Percentiles rank a stretch among this genome's conserved stretches.
Evolutionary conservation across 257 asterid species (phyloP).

Genomic region (Parsonsia alboflavescens): DNA sequence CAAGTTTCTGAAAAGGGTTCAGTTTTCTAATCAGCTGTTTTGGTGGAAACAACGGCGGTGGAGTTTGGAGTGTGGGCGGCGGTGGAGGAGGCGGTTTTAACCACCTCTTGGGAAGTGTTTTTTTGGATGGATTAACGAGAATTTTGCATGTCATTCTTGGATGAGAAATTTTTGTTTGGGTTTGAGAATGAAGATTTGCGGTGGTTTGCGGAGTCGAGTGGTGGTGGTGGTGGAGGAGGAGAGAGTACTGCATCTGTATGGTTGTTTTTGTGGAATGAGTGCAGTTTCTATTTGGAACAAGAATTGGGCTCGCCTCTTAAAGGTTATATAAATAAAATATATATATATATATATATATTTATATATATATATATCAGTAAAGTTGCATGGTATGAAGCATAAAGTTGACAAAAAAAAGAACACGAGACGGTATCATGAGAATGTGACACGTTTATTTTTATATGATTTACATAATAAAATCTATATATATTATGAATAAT

Average conservation of each 20-base stretch:
- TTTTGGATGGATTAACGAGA: conserved; percentile 20
- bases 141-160: conserved; percentile 30
- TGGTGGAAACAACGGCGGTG: conserved; percentile 8
- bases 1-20: conserved; percentile 44
- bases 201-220: conserved; percentile 5
- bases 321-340: no score
- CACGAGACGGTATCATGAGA: no score
- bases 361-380: no score
- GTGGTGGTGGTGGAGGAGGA: conserved; percentile 24
- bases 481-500: no score
- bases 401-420: no score
- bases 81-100: neutral
- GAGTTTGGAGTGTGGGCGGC: neutral
- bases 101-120: conserved; percentile 14
- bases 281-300: neutral
- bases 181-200: conserved; percentile 7
- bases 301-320: no score
- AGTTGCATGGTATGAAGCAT: no score
- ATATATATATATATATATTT: no score
- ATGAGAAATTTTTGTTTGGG: neutral
- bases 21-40: conserved; percentile 1
- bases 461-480: no score
- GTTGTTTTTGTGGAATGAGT: neutral
- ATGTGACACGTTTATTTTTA: no score
- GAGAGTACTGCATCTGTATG: conserved; percentile 32